These are phyloP conservation scores for Fistulifera pelliculosa DNA, from an alignment of 108 stramenopile genomes.

Conservation along the genomic window DNA sequence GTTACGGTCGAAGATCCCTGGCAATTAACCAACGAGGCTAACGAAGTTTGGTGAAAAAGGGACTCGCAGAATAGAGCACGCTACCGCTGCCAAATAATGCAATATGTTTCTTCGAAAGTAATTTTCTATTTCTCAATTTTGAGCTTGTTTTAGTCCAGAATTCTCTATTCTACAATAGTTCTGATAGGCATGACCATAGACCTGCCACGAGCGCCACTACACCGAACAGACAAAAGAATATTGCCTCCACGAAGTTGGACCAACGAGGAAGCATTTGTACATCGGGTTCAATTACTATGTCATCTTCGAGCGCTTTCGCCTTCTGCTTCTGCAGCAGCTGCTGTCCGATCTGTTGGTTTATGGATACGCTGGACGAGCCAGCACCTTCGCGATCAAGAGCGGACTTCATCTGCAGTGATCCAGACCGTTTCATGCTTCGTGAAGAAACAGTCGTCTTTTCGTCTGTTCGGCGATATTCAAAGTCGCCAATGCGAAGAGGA, in stretches of 20 bases:
- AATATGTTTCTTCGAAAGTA: too few relatives aligned
- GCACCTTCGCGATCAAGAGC: background rate
- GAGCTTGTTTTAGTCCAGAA: background rate
- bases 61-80: too few relatives aligned
- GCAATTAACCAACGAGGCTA: slow-evolving; percentile 76
- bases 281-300: slow-evolving; percentile 33
- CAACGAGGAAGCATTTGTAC: slow-evolving; percentile 35
- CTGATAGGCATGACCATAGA: too few relatives aligned
- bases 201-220: slow-evolving; percentile 59
- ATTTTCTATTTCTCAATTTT: too few relatives aligned
- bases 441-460: background rate
- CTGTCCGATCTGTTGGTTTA: slow-evolving; percentile 36
- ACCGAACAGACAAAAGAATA: slow-evolving; percentile 58
- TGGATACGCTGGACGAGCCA: background rate
- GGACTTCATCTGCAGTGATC: background rate
- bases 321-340: slow-evolving; percentile 15
- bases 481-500: slow-evolving; percentile 61
- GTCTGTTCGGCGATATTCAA: slow-evolving; percentile 15
- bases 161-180: too few relatives aligned
- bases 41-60: slow-evolving; percentile 41
- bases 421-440: background rate
- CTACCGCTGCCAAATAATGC: too few relatives aligned
- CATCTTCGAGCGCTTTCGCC: slow-evolving; percentile 2
- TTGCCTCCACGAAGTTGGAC: slow-evolving; percentile 61
- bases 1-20: slow-evolving; percentile 69